phyloP scores from a whole-genome alignment of 2,329 filamentous ascomycete genomes.

The Madurella fahalii region DNA sequence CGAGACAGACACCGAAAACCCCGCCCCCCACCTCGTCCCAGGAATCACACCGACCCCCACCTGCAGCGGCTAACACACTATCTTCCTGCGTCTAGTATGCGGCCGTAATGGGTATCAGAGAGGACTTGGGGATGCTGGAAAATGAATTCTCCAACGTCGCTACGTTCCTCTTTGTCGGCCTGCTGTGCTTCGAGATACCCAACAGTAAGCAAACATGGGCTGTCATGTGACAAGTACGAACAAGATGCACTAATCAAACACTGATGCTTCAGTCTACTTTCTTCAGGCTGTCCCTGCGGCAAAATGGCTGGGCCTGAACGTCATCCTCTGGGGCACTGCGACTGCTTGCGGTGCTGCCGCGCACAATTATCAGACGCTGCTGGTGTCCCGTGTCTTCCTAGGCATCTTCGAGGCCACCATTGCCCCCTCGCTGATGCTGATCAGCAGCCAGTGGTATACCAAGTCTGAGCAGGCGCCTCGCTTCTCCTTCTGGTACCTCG shows the following conservation, averaged over 20 bases:
- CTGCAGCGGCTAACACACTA: slow-evolving; percentile 7
- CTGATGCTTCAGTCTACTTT: slow-evolving; percentile 43
- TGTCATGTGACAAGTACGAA: background rate
- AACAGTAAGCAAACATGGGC: slow-evolving; percentile 41
- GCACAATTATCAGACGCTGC: slow-evolving; percentile 48
- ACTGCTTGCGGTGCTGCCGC: slow-evolving; percentile 52
- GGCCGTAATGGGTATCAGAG: slow-evolving; percentile 59
- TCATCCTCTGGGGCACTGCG: slow-evolving; percentile 55
- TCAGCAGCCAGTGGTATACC: slow-evolving; percentile 57
- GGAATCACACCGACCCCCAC: background rate
- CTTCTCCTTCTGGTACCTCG: slow-evolving; percentile 59
- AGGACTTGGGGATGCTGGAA: slow-evolving; percentile 50
- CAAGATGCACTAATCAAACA: slow-evolving; percentile 16
- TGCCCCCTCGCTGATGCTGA: slow-evolving; percentile 56
- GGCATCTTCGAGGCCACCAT: slow-evolving; percentile 60
- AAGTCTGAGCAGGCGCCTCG: slow-evolving; percentile 54
- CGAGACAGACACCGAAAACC: too few relatives aligned
- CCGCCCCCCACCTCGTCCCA: background rate
- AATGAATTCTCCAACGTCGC: slow-evolving; percentile 62
- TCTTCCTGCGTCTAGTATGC: slow-evolving; percentile 47
- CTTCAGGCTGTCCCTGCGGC: slow-evolving; percentile 57
- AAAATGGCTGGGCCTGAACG: slow-evolving; percentile 58
- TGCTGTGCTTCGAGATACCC: slow-evolving; percentile 55
- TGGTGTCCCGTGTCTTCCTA: slow-evolving; percentile 54
- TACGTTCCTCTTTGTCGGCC: slow-evolving; percentile 60